Base-by-base conservation (phyloP, 2,329 filamentous ascomycete genomes). In the Fusarium dlaminii region DNA sequence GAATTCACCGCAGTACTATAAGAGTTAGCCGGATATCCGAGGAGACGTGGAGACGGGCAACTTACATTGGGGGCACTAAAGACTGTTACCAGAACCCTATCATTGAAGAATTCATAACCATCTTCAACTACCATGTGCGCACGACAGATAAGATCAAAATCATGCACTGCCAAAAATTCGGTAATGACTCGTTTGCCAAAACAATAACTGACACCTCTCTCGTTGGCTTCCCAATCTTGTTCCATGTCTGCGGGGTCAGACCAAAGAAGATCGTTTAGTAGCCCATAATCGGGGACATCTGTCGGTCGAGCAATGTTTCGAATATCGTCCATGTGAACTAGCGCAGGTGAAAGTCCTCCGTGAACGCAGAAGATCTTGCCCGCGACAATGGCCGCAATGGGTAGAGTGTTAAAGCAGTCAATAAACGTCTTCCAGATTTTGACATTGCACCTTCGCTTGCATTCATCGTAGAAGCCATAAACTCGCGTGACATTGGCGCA, bases 331-430 rank as follows among this genome's bases (percentile, higher is more conserved):
- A 99, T 99, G 79, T 98, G 95, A 63, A 93, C 92, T 56, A 99
- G 88, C 54, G 94, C 95, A 4, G 96, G 96, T 18, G 95, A 98
- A 29, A 99, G 87, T 20, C 96, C 96, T 82, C 96, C 96, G 86
- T 99, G 96, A 94, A 99, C 98, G 82, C 95, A 98, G 88, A 99
- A 98, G 82, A 99, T 99, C 92, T 98, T 99, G 89, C 98, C 96
- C 81, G 98, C 96, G 79, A 99, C 98, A 85, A 99, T 99, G 77
- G 96, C 96, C 64, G 96, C 96, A 83, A 99, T 98, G 51, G 96
- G 96, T 80, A 98, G 86, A 86, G 95, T 98, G 89, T 99, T 99
- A 91, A 99, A 99, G 89, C 95, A 98, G 84, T 99, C 96, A 75
- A 95, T 98, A 84, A 99, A 98, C 4, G 96, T 98, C 90, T 99